Evolutionary conservation across 257 asterid genomes (phyloP), one percentile per base, ranked within the genome.

Genomic region (Fraxinus excelsior): DNA sequence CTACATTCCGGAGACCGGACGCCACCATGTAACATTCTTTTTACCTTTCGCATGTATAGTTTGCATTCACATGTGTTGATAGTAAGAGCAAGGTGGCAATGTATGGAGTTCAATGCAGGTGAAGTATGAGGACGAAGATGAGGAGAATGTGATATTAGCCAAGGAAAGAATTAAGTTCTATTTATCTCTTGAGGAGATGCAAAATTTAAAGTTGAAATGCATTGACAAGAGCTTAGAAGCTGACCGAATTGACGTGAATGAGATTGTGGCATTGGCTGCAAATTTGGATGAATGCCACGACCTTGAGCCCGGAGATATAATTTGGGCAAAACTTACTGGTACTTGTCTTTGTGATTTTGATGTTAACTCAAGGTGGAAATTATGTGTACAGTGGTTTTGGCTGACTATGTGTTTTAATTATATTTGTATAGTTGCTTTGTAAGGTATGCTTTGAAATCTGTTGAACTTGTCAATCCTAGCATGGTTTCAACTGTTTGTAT

Each of bases 281-380:
- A 90, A 88, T 82, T 82, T 93, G 82, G 97, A 89, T 79, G 91
- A 87, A 70, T 83, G 89, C 82, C 91, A 87, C 49, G 96, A 92
- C 83, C 90, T 90, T 67, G 99, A 91, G 76, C 86, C 90, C 8
- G 98, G 96, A 73, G 98, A 96, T 86, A 73, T 93, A 71, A 90
- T 96, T 74, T 96, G 99, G 99, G 99, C 99, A 60, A 96, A 96
- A 90, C 94, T 96, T 80, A 88, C 99, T 79, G 99, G 99, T 96
- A 75, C 58, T 77, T 80, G 70, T 72, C 68, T 83, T 62, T 68
- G 18, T 71, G 70, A 74, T 49, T 77, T 53, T 67, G 16, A 42
- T 42, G 13, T 64, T 58, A 64, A 64, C 76, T 34, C 72, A 7
- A 67, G 32, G 34, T 75, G 44, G 40, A 74, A 69, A n/a, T 35